Evolutionary conservation across 371 early-diverging fungal species (phyloP).

Genomic region (Dichotomocladium elegans): DNA sequence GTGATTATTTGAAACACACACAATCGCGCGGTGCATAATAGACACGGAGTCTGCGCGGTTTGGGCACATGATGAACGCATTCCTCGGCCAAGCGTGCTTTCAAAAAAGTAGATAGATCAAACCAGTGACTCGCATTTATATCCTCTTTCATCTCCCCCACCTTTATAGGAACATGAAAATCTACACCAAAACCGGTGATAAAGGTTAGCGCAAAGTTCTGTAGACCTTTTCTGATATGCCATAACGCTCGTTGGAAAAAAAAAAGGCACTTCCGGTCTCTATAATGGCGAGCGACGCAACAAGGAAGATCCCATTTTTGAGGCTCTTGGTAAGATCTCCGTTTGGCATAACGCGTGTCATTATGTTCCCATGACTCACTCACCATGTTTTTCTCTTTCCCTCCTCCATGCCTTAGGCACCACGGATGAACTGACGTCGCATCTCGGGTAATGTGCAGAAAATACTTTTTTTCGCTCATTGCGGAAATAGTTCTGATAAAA

Average conservation of each 20-base stretch:
- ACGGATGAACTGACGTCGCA: constrained; percentile 53
- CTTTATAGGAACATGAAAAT: constrained; percentile 44
- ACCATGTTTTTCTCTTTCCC: too few relatives aligned
- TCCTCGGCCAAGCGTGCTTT: too few relatives aligned
- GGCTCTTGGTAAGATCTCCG: constrained; percentile 65
- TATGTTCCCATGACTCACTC: too few relatives aligned
- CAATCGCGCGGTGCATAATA: too few relatives aligned
- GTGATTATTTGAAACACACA: too few relatives aligned
- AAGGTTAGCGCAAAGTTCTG: constrained; percentile 49
- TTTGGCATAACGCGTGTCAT: neutral
- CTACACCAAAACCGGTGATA: constrained; percentile 94
- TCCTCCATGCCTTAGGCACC: constrained; percentile 44
- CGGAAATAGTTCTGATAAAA: neutral
- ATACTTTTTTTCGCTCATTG: neutral
- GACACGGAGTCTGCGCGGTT: too few relatives aligned
- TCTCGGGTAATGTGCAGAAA: constrained; percentile 28
- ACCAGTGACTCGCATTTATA: neutral
- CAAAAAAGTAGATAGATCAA: neutral
- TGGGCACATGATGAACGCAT: too few relatives aligned
- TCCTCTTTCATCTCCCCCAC: neutral
- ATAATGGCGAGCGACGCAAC: constrained; percentile 83
- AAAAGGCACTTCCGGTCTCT: constrained; percentile 81
- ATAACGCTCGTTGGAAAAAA: neutral
- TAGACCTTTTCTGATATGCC: neutral
- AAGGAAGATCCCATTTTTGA: constrained; percentile 90